Evolutionary conservation across 192 early-diverging fungal genomes (phyloP).

Genomic region (Dissophora globulifera): DNA sequence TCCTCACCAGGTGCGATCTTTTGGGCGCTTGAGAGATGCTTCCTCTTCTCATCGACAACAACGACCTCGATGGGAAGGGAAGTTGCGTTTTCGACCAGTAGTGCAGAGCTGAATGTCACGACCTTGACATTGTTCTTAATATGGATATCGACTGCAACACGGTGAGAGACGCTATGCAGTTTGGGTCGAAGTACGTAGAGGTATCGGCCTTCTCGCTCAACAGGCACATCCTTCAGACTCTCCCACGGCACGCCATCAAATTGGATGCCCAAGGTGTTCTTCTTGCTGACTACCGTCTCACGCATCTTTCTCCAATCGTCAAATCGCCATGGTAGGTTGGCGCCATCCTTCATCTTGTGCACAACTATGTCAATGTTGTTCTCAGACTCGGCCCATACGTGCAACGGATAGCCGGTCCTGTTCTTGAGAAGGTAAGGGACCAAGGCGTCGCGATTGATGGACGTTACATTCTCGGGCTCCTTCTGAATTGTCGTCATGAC

Average conservation of each 20-base stretch:
- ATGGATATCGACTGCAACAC: conserved; percentile 87
- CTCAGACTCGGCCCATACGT: conserved; percentile 85
- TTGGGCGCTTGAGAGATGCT: conserved; percentile 59
- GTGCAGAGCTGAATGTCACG: conserved; percentile 88
- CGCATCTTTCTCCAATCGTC: conserved; percentile 95
- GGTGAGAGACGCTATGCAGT: conserved; percentile 80
- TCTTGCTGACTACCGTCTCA: conserved; percentile 65
- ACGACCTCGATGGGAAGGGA: conserved; percentile 81
- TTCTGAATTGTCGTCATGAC: conserved; percentile 61
- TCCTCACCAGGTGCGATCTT: conserved; percentile 83
- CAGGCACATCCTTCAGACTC: conserved; percentile 85
- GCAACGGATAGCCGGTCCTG: conserved; percentile 89
- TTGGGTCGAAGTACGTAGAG: conserved; percentile 86
- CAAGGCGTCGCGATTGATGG: conserved; percentile 37
- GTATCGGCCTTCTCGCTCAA: conserved; percentile 89
- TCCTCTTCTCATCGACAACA: conserved; percentile 74
- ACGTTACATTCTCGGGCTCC: conserved; percentile 32
- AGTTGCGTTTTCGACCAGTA: conserved; percentile 87
- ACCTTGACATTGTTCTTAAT: conserved; percentile 90
- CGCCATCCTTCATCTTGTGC: conserved; percentile 72
- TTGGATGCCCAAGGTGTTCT: conserved; percentile 87
- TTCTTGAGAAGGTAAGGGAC: conserved; percentile 89
- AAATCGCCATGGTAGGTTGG: conserved; percentile 92
- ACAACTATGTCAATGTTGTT: conserved; percentile 76
- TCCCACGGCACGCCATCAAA: conserved; percentile 90